phyloP scores from a whole-genome alignment of 2,329 filamentous ascomycete species.

The Trichoderma harzianum region DNA sequence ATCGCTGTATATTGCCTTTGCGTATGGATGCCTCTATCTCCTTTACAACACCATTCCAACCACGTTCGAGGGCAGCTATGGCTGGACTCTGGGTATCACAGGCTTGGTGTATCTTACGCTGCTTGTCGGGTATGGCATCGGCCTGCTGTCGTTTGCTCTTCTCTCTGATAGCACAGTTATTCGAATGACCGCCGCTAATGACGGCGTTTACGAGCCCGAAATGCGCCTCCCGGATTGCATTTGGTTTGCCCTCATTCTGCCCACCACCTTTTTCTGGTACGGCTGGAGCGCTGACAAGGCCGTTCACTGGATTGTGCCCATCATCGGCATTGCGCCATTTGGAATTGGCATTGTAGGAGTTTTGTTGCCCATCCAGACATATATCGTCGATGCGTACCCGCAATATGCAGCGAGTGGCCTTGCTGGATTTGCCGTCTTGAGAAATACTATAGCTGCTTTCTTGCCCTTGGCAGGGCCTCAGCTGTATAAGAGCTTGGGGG shows the following conservation, averaged over 20 bases:
- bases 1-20: slow-evolving; percentile 27
- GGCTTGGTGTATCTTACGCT: background rate
- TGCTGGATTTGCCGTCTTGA: slow-evolving; percentile 32
- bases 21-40: slow-evolving; percentile 3
- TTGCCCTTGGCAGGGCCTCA: slow-evolving; percentile 66
- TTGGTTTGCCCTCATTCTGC: slow-evolving; percentile 32
- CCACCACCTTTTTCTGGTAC: slow-evolving; percentile 35
- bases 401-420: slow-evolving; percentile 19
- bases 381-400: slow-evolving; percentile 34
- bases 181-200: slow-evolving; percentile 35
- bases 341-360: slow-evolving; percentile 4
- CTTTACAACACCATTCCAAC: slow-evolving; percentile 42
- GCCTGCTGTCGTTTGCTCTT: slow-evolving; percentile 15
- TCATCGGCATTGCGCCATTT: slow-evolving; percentile 31
- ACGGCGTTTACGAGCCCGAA: slow-evolving; percentile 25
- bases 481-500: slow-evolving; percentile 60
- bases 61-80: slow-evolving; percentile 40
- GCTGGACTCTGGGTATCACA: slow-evolving; percentile 5
- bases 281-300: slow-evolving; percentile 33
- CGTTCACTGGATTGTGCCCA: slow-evolving; percentile 33
- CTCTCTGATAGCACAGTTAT: slow-evolving; percentile 36
- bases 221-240: slow-evolving; percentile 35
- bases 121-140: background rate
- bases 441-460: slow-evolving; percentile 61
- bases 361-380: slow-evolving; percentile 39